Base-by-base conservation (phyloP, 768 basidiomycete species). In the Mycena sanguinolenta region DNA sequence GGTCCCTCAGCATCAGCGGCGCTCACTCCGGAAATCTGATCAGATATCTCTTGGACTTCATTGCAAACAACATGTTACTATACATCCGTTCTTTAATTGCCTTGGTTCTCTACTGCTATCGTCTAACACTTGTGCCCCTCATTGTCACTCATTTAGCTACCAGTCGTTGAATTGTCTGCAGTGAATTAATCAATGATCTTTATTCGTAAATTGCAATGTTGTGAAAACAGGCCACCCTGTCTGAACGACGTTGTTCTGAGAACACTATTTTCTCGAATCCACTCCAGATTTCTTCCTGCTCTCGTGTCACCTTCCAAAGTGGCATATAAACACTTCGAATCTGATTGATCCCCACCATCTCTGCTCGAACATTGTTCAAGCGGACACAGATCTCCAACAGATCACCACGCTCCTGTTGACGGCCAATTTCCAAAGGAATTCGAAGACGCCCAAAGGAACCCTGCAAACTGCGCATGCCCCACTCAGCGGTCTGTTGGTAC, bases 281-380 rank as follows among this genome's bases (percentile, higher is more conserved):
- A 12, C 38, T 58, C 85, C 84, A 86, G 9, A 84, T 58, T 21
- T 75, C 44, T 36, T 79, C 75, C 10, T 79, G 71, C 54, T 79
- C 77, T 8, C 71, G 74, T 8, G 73, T 74, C n/a, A 74, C 69
- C 39, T 75, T 63, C 86, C 85, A 87, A 3, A 78, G 73, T 7
- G 76, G 78, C 72, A 80, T 74, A 63, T 88, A 88, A 2, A 85
- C 83, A 3, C 58, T 80, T 8, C 71, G 49, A n/a, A 86, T 86
- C 70, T 87, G 80, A 75, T 82, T 86, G 28, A 81, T 74, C 1
- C 86, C 84, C 23, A 87, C 78, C 21, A 42, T n/a, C n/a, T n/a
- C n/a, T n/a, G n/a, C n/a, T n/a, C n/a, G n/a, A n/a, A n/a, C n/a
- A n/a, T n/a, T n/a, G n/a, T n/a, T n/a, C n/a, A n/a, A n/a, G n/a